Percentiles rank a stretch among this genome's conserved stretches.
phyloP scores from a whole-genome alignment of 805 yeast genomes.

The Phaffomyces antillensis region DNA sequence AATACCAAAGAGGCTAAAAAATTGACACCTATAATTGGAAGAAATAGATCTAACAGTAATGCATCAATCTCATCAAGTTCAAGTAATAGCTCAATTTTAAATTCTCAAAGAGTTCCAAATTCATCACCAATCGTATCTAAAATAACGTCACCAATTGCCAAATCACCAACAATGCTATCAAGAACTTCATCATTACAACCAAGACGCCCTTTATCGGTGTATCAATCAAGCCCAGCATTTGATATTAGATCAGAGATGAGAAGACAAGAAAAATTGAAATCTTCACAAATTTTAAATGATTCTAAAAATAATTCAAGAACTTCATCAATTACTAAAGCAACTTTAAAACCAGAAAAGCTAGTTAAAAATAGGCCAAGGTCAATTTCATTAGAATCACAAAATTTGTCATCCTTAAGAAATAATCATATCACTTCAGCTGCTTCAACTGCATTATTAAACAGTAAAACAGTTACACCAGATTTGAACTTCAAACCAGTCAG shows the following conservation, averaged over 20 bases:
- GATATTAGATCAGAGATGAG: conserved; percentile 22
- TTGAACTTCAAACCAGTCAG: conserved; percentile 6
- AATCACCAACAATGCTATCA: conserved; percentile 5
- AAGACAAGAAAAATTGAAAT: conserved; percentile 17
- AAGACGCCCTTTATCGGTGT: conserved; percentile 3
- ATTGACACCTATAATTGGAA: not conserved
- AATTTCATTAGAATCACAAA: conserved; percentile 7
- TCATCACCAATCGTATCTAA: conserved; percentile 13
- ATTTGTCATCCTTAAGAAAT: not conserved
- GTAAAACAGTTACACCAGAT: not conserved
- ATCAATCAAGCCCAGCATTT: conserved; percentile 19
- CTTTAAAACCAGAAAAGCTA: not conserved
- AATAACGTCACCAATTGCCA: conserved; percentile 10
- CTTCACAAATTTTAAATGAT: not conserved
- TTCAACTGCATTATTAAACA: conserved; percentile 15
- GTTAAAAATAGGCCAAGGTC: conserved; percentile 10
- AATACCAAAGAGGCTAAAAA: conserved; percentile 8
- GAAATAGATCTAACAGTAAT: conserved; percentile 15
- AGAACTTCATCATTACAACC: conserved; percentile 3
- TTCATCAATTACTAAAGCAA: not conserved
- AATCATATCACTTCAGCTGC: conserved; percentile 5
- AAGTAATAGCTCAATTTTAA: conserved; percentile 1
- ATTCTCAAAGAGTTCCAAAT: not conserved
- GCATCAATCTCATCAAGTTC: conserved; percentile 5
- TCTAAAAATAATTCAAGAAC: not conserved